phyloP scores from a whole-genome alignment of 768 basidiomycete species.

The Pleurotus platypus region DNA sequence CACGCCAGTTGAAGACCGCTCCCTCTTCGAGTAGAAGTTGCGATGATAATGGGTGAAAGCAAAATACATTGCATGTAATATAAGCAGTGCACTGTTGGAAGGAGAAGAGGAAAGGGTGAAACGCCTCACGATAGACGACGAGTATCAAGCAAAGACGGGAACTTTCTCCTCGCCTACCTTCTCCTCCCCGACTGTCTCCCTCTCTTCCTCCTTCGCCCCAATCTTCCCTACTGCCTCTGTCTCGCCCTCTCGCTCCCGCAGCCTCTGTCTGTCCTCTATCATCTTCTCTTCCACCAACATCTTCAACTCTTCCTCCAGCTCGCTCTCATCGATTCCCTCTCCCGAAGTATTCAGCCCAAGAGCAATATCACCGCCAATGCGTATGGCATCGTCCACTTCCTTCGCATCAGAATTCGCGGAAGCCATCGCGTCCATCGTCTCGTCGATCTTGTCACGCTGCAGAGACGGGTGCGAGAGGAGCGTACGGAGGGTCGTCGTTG shows the following conservation, averaged over 20 bases:
- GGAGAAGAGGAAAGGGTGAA: too few species aligned
- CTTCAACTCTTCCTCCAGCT: conserved; percentile 63
- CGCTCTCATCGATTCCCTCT: conserved; percentile 35
- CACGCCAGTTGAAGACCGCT: too few species aligned
- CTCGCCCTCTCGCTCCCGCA: conserved; percentile 13
- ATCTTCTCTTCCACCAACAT: conserved; percentile 41
- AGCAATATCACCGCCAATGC: conserved; percentile 61
- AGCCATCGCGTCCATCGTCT: conserved; percentile 84
- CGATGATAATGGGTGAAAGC: too few species aligned
- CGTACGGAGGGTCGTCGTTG: conserved; percentile 69
- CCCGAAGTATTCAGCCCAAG: conserved; percentile 45
- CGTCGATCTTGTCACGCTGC: conserved; percentile 73
- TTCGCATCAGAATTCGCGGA: conserved; percentile 78
- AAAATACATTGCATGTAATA: too few species aligned
- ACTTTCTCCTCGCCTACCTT: too few species aligned
- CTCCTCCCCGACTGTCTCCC: too few species aligned
- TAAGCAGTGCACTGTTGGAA: too few species aligned
- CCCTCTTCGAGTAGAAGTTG: too few species aligned
- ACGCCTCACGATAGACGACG: too few species aligned
- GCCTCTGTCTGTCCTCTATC: conserved; percentile 16
- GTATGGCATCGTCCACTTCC: conserved; percentile 79
- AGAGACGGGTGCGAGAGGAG: conserved; percentile 81
- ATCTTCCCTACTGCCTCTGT: too few species aligned
- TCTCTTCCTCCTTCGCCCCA: too few species aligned
- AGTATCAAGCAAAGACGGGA: too few species aligned